Conservation (phyloP, 495 filamentous ascomycete genomes). For the Penicillium flavigenum region DNA sequence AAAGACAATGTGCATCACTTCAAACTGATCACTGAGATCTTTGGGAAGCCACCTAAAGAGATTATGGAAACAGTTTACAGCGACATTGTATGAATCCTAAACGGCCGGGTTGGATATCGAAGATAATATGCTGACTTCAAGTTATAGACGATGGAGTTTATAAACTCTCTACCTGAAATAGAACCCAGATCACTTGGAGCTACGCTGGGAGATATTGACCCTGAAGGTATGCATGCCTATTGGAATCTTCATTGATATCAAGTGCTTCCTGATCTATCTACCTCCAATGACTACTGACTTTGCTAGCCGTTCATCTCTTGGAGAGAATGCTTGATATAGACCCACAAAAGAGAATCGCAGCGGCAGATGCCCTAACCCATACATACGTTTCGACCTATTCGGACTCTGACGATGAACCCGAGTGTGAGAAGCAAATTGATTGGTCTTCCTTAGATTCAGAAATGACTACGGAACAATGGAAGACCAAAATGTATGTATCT, state of each 20-base stretch:
- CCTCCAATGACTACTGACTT: neutral
- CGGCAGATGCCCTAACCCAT: slow-evolving; percentile 72
- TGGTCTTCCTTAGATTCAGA: slow-evolving; percentile 19
- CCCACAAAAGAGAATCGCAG: slow-evolving; percentile 77
- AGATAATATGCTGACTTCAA: neutral
- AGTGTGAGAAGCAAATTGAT: slow-evolving; percentile 44
- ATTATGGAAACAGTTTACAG: slow-evolving; percentile 16
- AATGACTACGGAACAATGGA: slow-evolving; percentile 13
- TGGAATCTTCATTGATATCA: neutral
- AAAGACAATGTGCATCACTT: slow-evolving; percentile 96
- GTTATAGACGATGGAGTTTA: slow-evolving; percentile 1
- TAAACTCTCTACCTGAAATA: slow-evolving; percentile 6
- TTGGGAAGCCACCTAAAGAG: slow-evolving; percentile 80
- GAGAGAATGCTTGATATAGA: slow-evolving; percentile 93
- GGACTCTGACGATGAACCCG: slow-evolving; percentile 85
- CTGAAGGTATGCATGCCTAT: slow-evolving; percentile 11
- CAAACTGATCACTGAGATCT: slow-evolving; percentile 87
- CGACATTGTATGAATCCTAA: slow-evolving; percentile 4
- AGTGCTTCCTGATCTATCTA: neutral
- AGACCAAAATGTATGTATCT: slow-evolving; percentile 13
- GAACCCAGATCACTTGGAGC: neutral
- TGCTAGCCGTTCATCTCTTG: slow-evolving; percentile 75
- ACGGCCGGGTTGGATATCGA: neutral
- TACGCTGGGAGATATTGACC: slow-evolving; percentile 7
- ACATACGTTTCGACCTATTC: slow-evolving; percentile 88